Evolutionary conservation across 495 filamentous ascomycete genomes (phyloP).

Genomic region (Aspergillus olivimuriae): DNA sequence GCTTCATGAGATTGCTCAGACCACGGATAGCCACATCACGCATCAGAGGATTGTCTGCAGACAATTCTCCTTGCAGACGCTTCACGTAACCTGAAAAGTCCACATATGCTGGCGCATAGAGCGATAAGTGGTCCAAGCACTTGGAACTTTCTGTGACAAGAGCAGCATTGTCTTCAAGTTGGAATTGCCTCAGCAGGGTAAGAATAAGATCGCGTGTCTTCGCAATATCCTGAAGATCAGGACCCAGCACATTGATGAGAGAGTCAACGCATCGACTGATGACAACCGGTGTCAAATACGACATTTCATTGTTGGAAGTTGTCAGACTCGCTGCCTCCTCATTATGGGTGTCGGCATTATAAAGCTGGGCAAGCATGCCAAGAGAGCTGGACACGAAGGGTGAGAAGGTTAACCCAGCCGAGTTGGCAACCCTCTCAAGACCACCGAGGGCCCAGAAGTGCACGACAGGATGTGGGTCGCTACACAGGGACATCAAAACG

Average conservation of each 20-base stretch:
- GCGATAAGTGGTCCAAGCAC: constrained; percentile 83
- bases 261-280: constrained; percentile 89
- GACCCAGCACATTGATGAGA: constrained; percentile 90
- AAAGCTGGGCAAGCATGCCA: constrained; percentile 88
- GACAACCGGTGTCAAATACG: constrained; percentile 70
- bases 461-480: constrained; percentile 91
- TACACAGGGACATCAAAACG: constrained; percentile 90
- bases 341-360: constrained; percentile 86
- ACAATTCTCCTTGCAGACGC: constrained; percentile 68
- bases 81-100: constrained; percentile 78
- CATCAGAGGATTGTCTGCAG: constrained; percentile 57
- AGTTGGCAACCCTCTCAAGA: constrained; percentile 80
- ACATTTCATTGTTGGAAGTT: constrained; percentile 83
- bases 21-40: constrained; percentile 80
- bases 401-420: constrained; percentile 87
- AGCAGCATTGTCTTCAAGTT: constrained; percentile 66
- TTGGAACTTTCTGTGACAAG: constrained; percentile 70
- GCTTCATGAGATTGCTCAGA: constrained; percentile 90
- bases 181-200: constrained; percentile 77
- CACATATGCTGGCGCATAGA: constrained; percentile 85
- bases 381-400: constrained; percentile 83
- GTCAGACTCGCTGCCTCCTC: constrained; percentile 68
- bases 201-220: constrained; percentile 88
- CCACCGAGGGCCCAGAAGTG: constrained; percentile 95
- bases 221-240: constrained; percentile 88